phyloP scores from a whole-genome alignment of 1,284 basidiomycete genomes.

The Moniliella sp. region DNA sequence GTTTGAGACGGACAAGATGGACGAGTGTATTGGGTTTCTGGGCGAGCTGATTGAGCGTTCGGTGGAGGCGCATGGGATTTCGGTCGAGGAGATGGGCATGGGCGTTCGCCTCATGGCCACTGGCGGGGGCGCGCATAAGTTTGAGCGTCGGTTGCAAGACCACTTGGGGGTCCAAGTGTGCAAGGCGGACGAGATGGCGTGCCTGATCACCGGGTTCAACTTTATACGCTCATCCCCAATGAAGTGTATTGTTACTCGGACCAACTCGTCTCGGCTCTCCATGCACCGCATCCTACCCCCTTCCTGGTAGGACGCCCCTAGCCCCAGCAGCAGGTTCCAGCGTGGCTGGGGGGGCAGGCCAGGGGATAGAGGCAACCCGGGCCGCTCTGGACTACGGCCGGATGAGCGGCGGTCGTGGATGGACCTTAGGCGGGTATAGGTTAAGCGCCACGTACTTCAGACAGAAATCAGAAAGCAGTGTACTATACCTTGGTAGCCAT shows the following conservation, averaged over 20 bases:
- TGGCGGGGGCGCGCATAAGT: conserved; percentile 84
- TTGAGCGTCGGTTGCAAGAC: conserved; percentile 58
- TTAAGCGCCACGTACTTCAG: no score
- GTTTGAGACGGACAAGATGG: conserved; percentile 77
- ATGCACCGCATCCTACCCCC: conserved; percentile 14
- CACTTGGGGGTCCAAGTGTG: conserved; percentile 61
- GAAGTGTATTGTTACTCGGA: conserved; percentile 98
- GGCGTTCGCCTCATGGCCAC: conserved; percentile 95
- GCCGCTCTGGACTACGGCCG: no score
- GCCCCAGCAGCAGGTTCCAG: no score
- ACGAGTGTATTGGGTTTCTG: conserved; percentile 62
- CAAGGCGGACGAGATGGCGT: conserved; percentile 95
- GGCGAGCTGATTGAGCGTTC: conserved; percentile 65
- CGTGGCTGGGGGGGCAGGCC: no score
- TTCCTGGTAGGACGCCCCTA: no score
- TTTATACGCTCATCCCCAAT: conserved; percentile 90
- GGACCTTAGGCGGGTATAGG: no score
- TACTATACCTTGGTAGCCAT: no score
- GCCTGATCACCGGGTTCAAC: conserved; percentile 81
- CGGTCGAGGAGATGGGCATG: conserved; percentile 68
- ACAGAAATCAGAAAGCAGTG: no score
- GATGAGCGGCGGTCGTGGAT: no score
- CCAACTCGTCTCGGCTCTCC: conserved; percentile 48
- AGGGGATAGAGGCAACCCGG: no score
- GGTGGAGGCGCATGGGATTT: conserved; percentile 63